A percentile compares a stretch with the other conserved stretches of the same genome.
Evolutionary conservation across 2,329 filamentous ascomycete genomes (phyloP).

Genomic region (Aschersonia sp.): DNA sequence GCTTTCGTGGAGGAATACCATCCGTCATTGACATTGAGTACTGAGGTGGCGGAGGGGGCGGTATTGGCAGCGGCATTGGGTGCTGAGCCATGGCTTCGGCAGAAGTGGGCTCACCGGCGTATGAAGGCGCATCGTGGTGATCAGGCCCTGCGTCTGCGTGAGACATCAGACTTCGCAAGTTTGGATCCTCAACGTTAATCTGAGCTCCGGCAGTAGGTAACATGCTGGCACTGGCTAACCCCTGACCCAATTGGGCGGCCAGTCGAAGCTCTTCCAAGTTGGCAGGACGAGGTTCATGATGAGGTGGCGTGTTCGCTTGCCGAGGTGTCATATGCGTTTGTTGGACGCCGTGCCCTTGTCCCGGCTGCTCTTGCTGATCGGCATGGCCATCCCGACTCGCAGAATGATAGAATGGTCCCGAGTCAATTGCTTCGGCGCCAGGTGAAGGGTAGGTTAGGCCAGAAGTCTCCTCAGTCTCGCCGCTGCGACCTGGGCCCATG

Average conservation of each 20-base stretch:
- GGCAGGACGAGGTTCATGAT: constrained; percentile 25
- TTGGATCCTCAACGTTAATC: constrained; percentile 27
- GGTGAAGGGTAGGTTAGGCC: constrained; percentile 32
- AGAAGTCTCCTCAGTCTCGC: constrained; percentile 18
- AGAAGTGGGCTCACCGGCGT: constrained; percentile 21
- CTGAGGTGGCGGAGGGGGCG: constrained; percentile 15
- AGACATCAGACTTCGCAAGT: constrained; percentile 28
- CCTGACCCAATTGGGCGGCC: constrained; percentile 42
- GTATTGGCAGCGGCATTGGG: constrained; percentile 19
- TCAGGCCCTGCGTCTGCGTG: constrained; percentile 23
- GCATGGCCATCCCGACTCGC: constrained; percentile 17
- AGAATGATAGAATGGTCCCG: constrained; percentile 28
- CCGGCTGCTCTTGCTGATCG: constrained; percentile 14
- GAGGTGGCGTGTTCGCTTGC: constrained; percentile 23
- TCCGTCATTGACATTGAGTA: constrained; percentile 34
- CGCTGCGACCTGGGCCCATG: constrained; percentile 21
- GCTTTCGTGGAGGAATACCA: constrained; percentile 54
- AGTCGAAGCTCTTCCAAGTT: constrained; percentile 43
- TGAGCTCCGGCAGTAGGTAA: constrained; percentile 32
- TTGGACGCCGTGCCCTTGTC: constrained; percentile 16
- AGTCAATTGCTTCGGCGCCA: constrained; percentile 26
- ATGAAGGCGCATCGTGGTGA: constrained; percentile 17
- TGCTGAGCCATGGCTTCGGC: constrained; percentile 22
- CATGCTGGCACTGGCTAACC: constrained; percentile 31
- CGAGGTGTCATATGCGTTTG: constrained; percentile 14